These are phyloP conservation scores for Trichoderma sp. DNA, from an alignment of 2,329 filamentous ascomycete genomes.

Conservation along the genomic window DNA sequence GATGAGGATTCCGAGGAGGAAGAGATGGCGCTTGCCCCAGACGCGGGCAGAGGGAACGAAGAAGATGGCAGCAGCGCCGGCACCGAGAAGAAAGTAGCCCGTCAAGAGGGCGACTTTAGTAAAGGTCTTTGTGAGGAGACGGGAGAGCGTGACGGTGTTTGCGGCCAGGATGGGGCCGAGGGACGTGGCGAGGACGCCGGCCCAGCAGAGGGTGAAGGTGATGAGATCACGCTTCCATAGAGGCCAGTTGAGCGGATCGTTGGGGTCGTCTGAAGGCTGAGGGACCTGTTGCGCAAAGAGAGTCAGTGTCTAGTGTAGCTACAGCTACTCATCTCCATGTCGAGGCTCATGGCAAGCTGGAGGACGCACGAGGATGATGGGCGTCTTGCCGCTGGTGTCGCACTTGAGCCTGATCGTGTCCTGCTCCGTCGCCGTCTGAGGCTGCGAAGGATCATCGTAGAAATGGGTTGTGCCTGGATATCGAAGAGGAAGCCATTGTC, in stretches of 20 bases:
- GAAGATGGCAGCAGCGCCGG: conserved; percentile 75
- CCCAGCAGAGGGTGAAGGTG: conserved; percentile 72
- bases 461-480: conserved; percentile 59
- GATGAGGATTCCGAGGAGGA: conserved; percentile 72
- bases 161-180: conserved; percentile 85
- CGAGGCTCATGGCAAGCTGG: background rate
- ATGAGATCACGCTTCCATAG: conserved; percentile 82
- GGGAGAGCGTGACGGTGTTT: conserved; percentile 74
- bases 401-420: conserved; percentile 60
- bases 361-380: conserved; percentile 68
- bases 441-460: conserved; percentile 56
- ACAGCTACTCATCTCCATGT: background rate
- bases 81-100: conserved; percentile 81
- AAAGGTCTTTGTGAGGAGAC: conserved; percentile 63
- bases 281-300: conserved; percentile 49
- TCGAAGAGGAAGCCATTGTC: background rate
- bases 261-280: conserved; percentile 86
- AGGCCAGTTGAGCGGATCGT: conserved; percentile 85
- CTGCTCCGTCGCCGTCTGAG: conserved; percentile 41
- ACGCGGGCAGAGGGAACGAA: conserved; percentile 85
- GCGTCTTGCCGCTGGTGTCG: conserved; percentile 61
- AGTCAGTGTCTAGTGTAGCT: background rate
- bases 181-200: conserved; percentile 78
- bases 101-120: conserved; percentile 79
- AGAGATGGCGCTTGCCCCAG: conserved; percentile 90